Evolutionary conservation across 2,329 filamentous ascomycete genomes (phyloP), one percentile per base, ranked within the genome.

Genomic region (Penicillium expansum): DNA sequence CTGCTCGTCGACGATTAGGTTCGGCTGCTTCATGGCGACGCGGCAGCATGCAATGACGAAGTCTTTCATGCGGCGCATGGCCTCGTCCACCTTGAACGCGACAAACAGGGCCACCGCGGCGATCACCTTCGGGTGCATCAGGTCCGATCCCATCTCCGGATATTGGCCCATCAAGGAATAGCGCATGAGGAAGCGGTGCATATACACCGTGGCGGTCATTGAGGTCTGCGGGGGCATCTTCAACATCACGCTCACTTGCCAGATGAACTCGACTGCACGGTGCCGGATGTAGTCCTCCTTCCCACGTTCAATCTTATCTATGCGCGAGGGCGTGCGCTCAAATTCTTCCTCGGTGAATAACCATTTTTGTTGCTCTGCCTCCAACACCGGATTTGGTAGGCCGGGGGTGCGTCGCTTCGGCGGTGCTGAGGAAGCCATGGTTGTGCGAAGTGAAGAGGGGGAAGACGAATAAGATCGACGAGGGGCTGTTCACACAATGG

Each of bases 21-120:
- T 90, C 1, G 91, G 82, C 66, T 97, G 93, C 78, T 99, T 97
- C 74, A 97, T 92, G 29, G 93, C 94, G 20, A 97, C 91, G 63
- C 93, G 91, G 58, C 92, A 94, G 67, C 96, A 94, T 1, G 92
- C 91, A 32, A 97, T 88, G 63, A 99, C 93, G 58, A 99, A 83
- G 63, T 97, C 92, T 69, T 91, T 95, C 66, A 96, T 96, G 76
- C 96, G 96, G 48, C 93, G 88, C 70, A 92, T 95, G 71, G 95
- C 96, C 72, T 99, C 94, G 71, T 99, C 93, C 20, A 95, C 93
- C 74, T 99, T 99, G 65, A 95, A 97, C 9, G 94, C 93, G 10
- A 99, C 83, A 67, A 97, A 99, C 2, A 99, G 82, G 1, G 92
- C 85, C 0, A 92, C 96, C 0, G 92, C 94, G 11, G 92, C 94